Evolutionary conservation across 2,329 filamentous ascomycete species (phyloP), one percentile per base, ranked within the genome.

Genomic region (Ceratocystis alfenasii): DNA sequence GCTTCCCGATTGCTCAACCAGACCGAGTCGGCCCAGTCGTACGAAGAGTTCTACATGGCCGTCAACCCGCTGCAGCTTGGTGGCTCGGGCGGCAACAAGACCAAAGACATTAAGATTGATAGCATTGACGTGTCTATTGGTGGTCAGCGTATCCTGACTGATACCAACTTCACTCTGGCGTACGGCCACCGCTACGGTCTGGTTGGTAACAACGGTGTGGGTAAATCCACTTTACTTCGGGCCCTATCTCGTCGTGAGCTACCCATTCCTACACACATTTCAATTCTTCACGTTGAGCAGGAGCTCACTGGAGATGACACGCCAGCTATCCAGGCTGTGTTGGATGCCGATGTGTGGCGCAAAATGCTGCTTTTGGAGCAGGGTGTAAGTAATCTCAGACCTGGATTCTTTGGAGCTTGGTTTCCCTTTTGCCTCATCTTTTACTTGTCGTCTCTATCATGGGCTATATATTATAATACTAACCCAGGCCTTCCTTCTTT

Each of bases 11-110:
- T 99, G 70, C 85, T 99, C 70, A 87, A 95, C 73, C 84, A 90
- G 76, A 82, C 90, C 3, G 88, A 93, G 72, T 84, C 87, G 72
- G 80, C 92, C 12, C 87, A 96, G 80, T 95, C 90, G 50, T 99
- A 99, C 75, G 94, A 99, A 77, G 94, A 99, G 75, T 97, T 99
- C 78, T 99, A 95, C 83, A 97, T 99, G 94, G 88, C 90, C 65
- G 94, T 99, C 79, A 99, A 99, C 76, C 94, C 94, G 68, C 83
- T 99, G 69, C 93, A 97, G 74, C 73, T 97, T 68, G 93, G 91
- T 65, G 78, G 81, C 70, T 76, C 83, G 66, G 82, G 86, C 41
- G 78, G 88, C 68, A 83, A 85, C 70, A 99, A 97, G 86, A 96
- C 92, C 76, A 99, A 99, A 81, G 94, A 99, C 74, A 92, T 99